Conservation (phyloP, 1,284 basidiomycete genomes). For the Inonotus hispidus region DNA sequence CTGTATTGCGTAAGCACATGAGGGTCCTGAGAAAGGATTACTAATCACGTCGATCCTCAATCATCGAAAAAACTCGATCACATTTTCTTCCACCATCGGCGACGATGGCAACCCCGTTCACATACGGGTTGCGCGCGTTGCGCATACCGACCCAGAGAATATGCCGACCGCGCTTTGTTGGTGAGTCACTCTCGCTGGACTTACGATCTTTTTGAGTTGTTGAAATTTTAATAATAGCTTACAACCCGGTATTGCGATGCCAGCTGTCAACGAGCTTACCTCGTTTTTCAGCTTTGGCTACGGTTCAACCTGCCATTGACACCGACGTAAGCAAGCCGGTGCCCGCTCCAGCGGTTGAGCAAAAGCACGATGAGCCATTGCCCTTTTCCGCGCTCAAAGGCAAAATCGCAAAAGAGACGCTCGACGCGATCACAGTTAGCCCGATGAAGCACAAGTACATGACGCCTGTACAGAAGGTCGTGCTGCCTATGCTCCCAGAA, state of each 20-base stretch:
- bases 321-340: not conserved
- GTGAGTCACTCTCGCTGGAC: not conserved
- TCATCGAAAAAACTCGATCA: not conserved
- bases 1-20: not conserved
- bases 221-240: not conserved
- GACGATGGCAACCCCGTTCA: slow-evolving; percentile 7
- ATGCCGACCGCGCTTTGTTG: not conserved
- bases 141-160: not conserved
- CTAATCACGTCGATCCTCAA: not conserved
- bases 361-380: slow-evolving; percentile 5
- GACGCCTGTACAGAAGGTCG: slow-evolving; percentile 82
- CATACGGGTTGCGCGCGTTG: not conserved
- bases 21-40: not conserved
- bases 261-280: slow-evolving; percentile 5
- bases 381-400: slow-evolving; percentile 42
- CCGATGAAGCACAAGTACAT: slow-evolving; percentile 76
- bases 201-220: not conserved
- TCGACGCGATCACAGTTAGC: slow-evolving; percentile 57
- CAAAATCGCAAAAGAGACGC: slow-evolving; percentile 39
- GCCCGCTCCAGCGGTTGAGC: not conserved
- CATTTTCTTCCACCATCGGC: slow-evolving; percentile 7
- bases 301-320: not conserved
- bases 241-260: not conserved
- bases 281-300: not conserved
- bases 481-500: slow-evolving; percentile 63